A percentile compares a stretch with the other conserved stretches of the same genome.
Evolutionary conservation across 176 grass and related monocot species (phyloP).

Genomic region (Eleusine coracana): DNA sequence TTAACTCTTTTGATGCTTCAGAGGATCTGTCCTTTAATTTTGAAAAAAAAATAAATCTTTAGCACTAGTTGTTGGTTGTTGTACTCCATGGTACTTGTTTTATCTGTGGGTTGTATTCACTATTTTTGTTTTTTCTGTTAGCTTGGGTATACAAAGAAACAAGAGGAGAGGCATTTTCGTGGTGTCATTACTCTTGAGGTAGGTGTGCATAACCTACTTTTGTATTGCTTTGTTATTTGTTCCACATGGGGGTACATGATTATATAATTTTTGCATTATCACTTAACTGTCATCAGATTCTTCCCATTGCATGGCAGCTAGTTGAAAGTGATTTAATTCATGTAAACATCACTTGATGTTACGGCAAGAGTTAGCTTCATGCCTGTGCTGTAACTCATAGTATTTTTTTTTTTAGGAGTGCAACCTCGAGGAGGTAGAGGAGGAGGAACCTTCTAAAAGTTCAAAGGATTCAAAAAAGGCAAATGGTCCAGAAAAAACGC

Average conservation of each 20-base stretch:
- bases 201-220: conserved; percentile 55
- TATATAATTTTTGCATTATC: background rate
- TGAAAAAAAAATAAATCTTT: conserved; percentile 6
- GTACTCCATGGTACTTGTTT: conserved; percentile 27
- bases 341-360: conserved; percentile 18
- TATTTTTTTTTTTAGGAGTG: conserved; percentile 70
- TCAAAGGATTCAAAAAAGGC: conserved; percentile 89
- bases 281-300: background rate
- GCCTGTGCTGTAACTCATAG: background rate
- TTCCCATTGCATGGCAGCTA: background rate
- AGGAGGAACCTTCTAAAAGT: conserved; percentile 87
- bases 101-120: conserved; percentile 26
- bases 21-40: background rate
- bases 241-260: background rate
- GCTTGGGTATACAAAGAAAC: conserved; percentile 96
- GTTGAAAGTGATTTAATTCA: background rate
- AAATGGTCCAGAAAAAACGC: conserved; percentile 76
- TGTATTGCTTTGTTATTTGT: conserved; percentile 2
- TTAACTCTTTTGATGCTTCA: conserved; percentile 15
- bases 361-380: conserved; percentile 2
- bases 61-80: conserved; percentile 21
- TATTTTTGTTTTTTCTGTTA: conserved; percentile 46
- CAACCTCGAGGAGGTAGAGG: conserved; percentile 94
- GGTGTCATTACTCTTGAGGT: conserved; percentile 90
- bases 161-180: conserved; percentile 89